Conservation (phyloP, 768 basidiomycete genomes). For the Calocybe cyanea region DNA sequence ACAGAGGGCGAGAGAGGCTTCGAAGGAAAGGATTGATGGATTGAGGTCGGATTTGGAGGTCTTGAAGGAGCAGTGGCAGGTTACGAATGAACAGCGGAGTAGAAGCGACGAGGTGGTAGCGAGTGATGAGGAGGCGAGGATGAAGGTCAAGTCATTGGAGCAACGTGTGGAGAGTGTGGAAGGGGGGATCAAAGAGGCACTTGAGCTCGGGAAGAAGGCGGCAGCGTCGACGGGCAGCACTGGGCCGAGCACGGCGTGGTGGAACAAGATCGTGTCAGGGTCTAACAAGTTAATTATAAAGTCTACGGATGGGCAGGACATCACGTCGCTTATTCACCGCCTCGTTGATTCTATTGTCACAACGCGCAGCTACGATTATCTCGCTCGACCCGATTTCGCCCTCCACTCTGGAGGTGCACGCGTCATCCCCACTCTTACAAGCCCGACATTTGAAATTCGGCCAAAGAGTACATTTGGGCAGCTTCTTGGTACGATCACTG, state of each 20-base stretch:
- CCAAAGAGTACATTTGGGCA: conserved; percentile 47
- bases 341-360: conserved; percentile 77
- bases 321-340: conserved; percentile 62
- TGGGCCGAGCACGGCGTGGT: conserved; percentile 55
- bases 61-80: conserved; percentile 40
- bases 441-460: conserved; percentile 67
- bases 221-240: conserved; percentile 30
- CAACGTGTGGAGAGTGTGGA: conserved; percentile 60
- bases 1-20: conserved; percentile 38
- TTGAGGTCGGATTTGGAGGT: conserved; percentile 56
- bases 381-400: conserved; percentile 84
- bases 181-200: conserved; percentile 62
- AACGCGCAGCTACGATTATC: conserved; percentile 64
- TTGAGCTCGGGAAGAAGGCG: conserved; percentile 58
- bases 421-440: conserved; percentile 80
- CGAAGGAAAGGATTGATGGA: conserved; percentile 41
- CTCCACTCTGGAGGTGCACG: conserved; percentile 78
- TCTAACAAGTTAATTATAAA: conserved; percentile 59
- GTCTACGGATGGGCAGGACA: conserved; percentile 69
- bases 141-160: conserved; percentile 53
- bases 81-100: conserved; percentile 21
- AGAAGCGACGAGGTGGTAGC: conserved; percentile 9
- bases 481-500: conserved; percentile 54
- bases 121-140: conserved; percentile 56
- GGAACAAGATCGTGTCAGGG: conserved; percentile 58